phyloP scores from a whole-genome alignment of 2,329 filamentous ascomycete genomes.

The Emmonsiellopsis sp. region DNA sequence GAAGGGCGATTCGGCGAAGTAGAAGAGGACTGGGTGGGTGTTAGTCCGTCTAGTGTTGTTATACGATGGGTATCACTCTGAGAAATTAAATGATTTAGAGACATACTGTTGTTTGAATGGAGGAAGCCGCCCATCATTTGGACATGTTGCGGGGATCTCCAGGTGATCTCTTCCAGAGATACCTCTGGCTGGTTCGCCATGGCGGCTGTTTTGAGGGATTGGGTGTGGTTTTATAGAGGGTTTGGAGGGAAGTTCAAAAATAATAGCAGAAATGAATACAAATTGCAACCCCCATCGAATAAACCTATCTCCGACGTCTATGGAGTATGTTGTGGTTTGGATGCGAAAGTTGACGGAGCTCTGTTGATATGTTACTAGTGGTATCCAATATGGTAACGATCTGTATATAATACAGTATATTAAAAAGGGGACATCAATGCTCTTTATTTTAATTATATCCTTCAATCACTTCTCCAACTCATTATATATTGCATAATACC shows the following conservation, averaged over 20 bases:
- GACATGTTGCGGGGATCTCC: slow-evolving; percentile 36
- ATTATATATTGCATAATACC: too few species aligned
- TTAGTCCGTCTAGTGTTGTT: neutral
- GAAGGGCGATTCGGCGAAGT: slow-evolving; percentile 55
- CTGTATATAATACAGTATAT: too few species aligned
- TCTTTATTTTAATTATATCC: too few species aligned
- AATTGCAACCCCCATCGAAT: too few species aligned
- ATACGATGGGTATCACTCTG: neutral
- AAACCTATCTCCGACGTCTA: too few species aligned
- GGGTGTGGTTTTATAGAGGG: neutral
- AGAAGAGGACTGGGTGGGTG: slow-evolving; percentile 44
- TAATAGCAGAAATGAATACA: neutral
- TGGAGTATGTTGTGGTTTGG: too few species aligned
- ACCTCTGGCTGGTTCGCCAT: slow-evolving; percentile 28
- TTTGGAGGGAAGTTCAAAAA: neutral
- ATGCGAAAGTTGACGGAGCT: too few species aligned
- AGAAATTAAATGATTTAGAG: neutral
- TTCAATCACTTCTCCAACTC: too few species aligned
- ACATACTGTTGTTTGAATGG: slow-evolving; percentile 36
- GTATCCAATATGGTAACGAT: too few species aligned
- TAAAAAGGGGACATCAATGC: too few species aligned
- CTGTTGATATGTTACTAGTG: too few species aligned
- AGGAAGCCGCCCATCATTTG: slow-evolving; percentile 37
- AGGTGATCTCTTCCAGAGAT: slow-evolving; percentile 35
- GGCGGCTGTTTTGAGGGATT: neutral